Evolutionary conservation across 129 eudicot genomes (phyloP).

Genomic region (Dittrichia graveolens): DNA sequence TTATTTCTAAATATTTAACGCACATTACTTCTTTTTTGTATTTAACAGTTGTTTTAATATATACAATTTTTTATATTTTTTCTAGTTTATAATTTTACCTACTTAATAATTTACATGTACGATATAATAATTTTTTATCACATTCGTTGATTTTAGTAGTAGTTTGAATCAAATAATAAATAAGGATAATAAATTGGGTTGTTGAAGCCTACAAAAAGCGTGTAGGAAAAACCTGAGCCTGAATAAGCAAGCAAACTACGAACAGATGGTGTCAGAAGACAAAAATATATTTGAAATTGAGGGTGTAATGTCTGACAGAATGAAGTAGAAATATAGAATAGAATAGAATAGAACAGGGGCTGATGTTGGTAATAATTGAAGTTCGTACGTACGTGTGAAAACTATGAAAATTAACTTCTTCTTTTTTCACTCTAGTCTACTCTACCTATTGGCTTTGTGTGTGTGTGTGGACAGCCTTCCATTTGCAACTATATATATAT

Average conservation of each 20-base stretch:
- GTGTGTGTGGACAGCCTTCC: conserved; percentile 33
- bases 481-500: neutral
- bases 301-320: conserved; percentile 42
- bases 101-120: no score
- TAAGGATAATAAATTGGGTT: no score
- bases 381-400: conserved; percentile 21
- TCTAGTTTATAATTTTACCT: no score
- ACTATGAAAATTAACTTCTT: conserved; percentile 16
- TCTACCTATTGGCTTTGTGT: neutral
- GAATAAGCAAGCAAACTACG: neutral
- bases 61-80: no score
- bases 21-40: no score
- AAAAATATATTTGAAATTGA: conserved; percentile 32
- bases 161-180: no score
- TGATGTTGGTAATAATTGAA: conserved; percentile 19
- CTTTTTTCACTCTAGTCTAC: conserved; percentile 1
- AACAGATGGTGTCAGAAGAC: conserved; percentile 38
- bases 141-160: no score
- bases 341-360: conserved; percentile 29
- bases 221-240: conserved; percentile 38
- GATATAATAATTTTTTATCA: no score
- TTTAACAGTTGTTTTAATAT: no score
- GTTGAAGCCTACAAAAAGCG: conserved; percentile 31
- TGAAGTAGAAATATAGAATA: no score
- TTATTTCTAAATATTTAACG: no score